A percentile compares a stretch with the other conserved stretches of the same genome.
These are phyloP conservation scores for Primulina eburnea DNA, from an alignment of 257 asterid genomes.

Conservation along the genomic window DNA sequence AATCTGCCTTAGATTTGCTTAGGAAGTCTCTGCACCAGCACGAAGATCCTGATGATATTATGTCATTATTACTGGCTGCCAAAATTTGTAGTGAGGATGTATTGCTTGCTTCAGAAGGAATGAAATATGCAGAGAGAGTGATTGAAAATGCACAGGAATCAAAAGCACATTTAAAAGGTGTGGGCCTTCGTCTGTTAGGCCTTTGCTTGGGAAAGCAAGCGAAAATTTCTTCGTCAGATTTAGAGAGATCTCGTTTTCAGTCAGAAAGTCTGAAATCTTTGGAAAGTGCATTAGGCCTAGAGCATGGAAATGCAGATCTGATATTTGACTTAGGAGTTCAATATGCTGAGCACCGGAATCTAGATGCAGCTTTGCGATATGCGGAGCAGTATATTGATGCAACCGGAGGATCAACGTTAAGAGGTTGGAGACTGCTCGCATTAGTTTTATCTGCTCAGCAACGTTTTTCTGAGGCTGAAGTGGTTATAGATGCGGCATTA, in stretches of 20 bases:
- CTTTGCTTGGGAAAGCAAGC: conserved; percentile 91
- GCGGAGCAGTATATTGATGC: conserved; percentile 82
- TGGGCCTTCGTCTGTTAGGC: conserved; percentile 79
- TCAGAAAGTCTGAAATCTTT: conserved; percentile 87
- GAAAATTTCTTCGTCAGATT: conserved; percentile 73
- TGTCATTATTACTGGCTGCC: conserved; percentile 74
- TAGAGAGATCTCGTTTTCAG: conserved; percentile 88
- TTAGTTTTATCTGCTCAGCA: conserved; percentile 86
- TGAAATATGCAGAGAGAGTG: conserved; percentile 70
- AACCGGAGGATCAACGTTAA: conserved; percentile 80
- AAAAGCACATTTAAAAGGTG: conserved; percentile 71
- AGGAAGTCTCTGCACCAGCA: conserved; percentile 68
- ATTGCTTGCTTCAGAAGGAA: conserved; percentile 86
- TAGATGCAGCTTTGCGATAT: conserved; percentile 75
- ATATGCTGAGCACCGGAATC: conserved; percentile 83
- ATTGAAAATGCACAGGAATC: conserved; percentile 50
- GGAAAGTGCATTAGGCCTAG: conserved; percentile 63
- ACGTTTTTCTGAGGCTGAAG: conserved; percentile 82
- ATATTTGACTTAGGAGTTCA: conserved; percentile 80
- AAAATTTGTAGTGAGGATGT: conserved; percentile 77
- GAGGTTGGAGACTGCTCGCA: conserved; percentile 94
- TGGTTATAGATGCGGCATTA: conserved; percentile 85
- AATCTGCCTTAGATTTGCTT: conserved; percentile 66
- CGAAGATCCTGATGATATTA: conserved; percentile 82
- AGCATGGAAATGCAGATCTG: conserved; percentile 74